Base-by-base conservation (phyloP, 345 rosid species). In the Gossypium turneri region DNA sequence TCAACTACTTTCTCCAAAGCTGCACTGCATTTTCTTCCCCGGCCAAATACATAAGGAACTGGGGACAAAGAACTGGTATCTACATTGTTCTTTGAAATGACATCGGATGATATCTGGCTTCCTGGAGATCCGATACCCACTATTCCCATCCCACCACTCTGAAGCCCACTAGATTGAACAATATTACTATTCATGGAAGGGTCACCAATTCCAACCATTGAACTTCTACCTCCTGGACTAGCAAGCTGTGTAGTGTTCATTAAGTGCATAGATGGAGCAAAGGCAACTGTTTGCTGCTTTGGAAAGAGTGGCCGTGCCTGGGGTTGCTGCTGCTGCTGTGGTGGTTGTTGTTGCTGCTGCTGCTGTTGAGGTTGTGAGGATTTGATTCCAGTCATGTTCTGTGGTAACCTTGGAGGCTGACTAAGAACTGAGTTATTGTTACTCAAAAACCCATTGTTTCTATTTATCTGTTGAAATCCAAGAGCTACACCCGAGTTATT, bases 1-100 rank as follows among this genome's bases (percentile, higher is more conserved):
- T 93, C 97, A 58, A 88, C 90, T 59, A 92, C 98, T 85, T 90
- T 95, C 90, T 93, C 99, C 61, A 89, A 62, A 63, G 90, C 80
- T 5, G 85, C 88, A 81, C 77, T 67, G 29, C 86, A 77, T 85
- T 83, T 93, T 80, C 97, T 88, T 67, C 94, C 97, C 74, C 94
- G 86, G 74, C 82, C 83, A 79, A 89, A 86, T 73, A 85, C 83
- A 75, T 89, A 93, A 24, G 97, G 94, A 77, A 83, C 87, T 24
- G 99, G 94, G 7, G 97, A 95, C 58, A 88, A 76, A 2, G 97
- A 86, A 67, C 88, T 84, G 41, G 81, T 78, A 56, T 93, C 93
- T 19, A 85, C 84, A 72, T 79, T 85, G 78, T 83, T 89, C 76
- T 86, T 88, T 20, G 81, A 63, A 43, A 87, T 76, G 70, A 84